Evolutionary conservation across 768 basidiomycete species (phyloP).

Genomic region (Saitozyma sp.): DNA sequence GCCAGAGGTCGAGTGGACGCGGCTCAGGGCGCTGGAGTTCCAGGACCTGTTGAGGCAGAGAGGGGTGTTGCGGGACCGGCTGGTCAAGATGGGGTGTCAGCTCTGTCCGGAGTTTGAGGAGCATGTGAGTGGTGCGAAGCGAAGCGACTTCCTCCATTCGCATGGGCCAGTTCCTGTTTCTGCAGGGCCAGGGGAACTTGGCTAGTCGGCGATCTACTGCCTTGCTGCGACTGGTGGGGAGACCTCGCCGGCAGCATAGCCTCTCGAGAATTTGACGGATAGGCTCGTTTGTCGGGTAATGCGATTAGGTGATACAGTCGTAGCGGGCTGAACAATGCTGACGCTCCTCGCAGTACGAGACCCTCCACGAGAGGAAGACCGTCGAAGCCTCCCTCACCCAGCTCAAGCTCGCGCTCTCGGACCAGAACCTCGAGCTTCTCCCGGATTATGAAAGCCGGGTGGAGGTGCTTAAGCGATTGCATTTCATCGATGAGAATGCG

Average conservation of each 20-base stretch:
- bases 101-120: conserved; percentile 68
- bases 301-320: too few relatives aligned
- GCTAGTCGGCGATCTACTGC: too few relatives aligned
- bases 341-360: conserved; percentile 62
- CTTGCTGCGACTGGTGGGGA: too few relatives aligned
- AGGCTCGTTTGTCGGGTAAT: too few relatives aligned
- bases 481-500: conserved; percentile 92
- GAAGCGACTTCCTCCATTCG: background rate
- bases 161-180: background rate
- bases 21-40: conserved; percentile 82
- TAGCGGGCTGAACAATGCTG: background rate
- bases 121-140: conserved; percentile 62
- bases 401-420: conserved; percentile 83
- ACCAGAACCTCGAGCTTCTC: conserved; percentile 92
- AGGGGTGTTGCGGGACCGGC: conserved; percentile 57
- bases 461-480: conserved; percentile 81
- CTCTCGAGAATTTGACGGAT: too few relatives aligned
- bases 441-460: conserved; percentile 97
- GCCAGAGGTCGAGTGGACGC: conserved; percentile 81
- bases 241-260: too few relatives aligned
- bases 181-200: too few relatives aligned
- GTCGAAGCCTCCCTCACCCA: conserved; percentile 71
- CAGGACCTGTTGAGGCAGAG: conserved; percentile 74
- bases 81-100: conserved; percentile 59
- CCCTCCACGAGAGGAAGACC: conserved; percentile 72